phyloP scores from a whole-genome alignment of 75 land plant genomes.

The Cryptomeria japonica region DNA sequence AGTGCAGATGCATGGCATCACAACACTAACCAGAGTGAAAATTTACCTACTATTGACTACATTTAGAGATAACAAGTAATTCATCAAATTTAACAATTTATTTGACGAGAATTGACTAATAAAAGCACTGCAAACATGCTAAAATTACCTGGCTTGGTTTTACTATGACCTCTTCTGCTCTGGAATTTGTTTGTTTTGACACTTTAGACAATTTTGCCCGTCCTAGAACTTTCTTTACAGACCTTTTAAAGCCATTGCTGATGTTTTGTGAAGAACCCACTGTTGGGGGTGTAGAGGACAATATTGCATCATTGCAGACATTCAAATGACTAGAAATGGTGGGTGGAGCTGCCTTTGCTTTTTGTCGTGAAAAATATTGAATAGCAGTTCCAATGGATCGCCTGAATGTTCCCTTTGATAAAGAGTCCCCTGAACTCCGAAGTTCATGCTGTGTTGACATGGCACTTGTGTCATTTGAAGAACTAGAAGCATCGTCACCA shows the following conservation, averaged over 20 bases:
- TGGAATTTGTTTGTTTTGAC: slow-evolving; percentile 19
- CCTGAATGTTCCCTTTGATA: neutral
- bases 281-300: neutral
- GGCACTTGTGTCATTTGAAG: neutral
- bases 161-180: slow-evolving; percentile 14
- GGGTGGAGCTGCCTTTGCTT: neutral
- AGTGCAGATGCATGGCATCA: neutral
- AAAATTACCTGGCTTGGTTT: slow-evolving; percentile 1
- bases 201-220: slow-evolving; percentile 19
- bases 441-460: neutral
- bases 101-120: neutral
- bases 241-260: slow-evolving; percentile 28
- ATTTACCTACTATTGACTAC: neutral
- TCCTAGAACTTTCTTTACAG: slow-evolving; percentile 37
- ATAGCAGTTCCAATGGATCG: slow-evolving; percentile 14
- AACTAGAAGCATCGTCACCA: neutral
- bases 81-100: neutral
- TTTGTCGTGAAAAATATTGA: slow-evolving; percentile 9
- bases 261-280: slow-evolving; percentile 5
- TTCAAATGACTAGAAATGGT: neutral
- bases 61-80: neutral
- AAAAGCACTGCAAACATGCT: neutral
- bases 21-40: neutral
- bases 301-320: neutral
- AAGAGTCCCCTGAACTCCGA: neutral